Evolutionary conservation across 208 protist species (phyloP).

Genomic region (Plasmodiophora brassicae): DNA sequence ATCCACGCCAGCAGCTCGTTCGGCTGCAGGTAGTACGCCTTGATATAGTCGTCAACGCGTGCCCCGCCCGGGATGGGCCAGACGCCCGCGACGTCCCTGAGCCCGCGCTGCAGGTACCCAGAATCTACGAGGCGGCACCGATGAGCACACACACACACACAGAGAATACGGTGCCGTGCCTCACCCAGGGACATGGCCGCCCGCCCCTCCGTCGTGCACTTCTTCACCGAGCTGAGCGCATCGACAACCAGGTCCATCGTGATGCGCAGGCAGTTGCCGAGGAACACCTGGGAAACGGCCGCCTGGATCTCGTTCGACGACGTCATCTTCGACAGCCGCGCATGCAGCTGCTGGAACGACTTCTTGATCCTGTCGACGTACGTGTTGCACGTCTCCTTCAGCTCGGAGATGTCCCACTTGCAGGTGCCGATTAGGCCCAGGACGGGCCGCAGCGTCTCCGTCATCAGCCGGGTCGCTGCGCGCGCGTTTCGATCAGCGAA

Average conservation of each 20-base stretch:
- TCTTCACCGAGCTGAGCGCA: background rate
- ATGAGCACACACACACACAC: too few species aligned
- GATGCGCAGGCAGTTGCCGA: background rate
- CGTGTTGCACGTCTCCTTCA: background rate
- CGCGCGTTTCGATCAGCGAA: too few species aligned
- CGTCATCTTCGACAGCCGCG: background rate
- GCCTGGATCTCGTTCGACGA: background rate
- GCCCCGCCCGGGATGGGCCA: background rate
- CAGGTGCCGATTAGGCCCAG: background rate
- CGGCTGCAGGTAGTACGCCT: conserved; percentile 13
- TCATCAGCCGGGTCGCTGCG: background rate
- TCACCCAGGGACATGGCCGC: background rate
- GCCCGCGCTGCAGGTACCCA: background rate
- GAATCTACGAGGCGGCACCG: too few species aligned
- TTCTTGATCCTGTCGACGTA: background rate
- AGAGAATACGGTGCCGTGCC: too few species aligned
- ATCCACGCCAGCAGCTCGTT: background rate
- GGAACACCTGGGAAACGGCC: background rate
- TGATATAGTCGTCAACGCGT: conserved; percentile 12
- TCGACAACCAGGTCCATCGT: conserved; percentile 7
- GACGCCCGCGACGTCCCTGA: background rate
- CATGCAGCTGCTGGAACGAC: background rate
- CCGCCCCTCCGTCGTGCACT: background rate
- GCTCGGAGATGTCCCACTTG: conserved; percentile 7
- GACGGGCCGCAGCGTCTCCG: background rate